phyloP scores from a whole-genome alignment of 2,329 filamentous ascomycete genomes.

The Pseudopyricularia javanii region DNA sequence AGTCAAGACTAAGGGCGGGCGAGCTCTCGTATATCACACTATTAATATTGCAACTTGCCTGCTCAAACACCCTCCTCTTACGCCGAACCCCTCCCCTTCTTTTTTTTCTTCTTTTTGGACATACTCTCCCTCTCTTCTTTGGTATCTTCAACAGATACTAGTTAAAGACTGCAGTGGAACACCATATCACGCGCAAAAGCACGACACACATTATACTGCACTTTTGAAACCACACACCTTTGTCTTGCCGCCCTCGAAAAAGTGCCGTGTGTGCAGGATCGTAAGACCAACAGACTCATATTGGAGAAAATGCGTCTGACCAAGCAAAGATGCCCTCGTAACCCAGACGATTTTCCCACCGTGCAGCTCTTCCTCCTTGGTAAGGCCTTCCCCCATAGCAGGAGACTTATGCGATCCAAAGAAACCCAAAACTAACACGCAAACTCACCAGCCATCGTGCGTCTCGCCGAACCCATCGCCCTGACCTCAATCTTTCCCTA shows the following conservation, averaged over 20 bases:
- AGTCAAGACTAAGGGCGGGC: neutral
- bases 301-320: conserved; percentile 34
- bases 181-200: neutral
- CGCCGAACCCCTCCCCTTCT: too few relatives aligned
- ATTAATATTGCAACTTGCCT: neutral
- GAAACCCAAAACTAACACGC: neutral
- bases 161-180: neutral
- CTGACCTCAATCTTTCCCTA: conserved; percentile 32
- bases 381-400: conserved; percentile 32
- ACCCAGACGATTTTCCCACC: conserved; percentile 67
- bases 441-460: conserved; percentile 78
- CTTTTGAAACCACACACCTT: neutral
- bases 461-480: conserved; percentile 47
- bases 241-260: neutral
- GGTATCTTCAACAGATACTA: neutral
- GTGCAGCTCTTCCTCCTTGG: conserved; percentile 75
- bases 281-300: conserved; percentile 24
- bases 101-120: neutral
- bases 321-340: conserved; percentile 36
- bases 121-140: neutral
- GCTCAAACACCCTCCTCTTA: neutral
- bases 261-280: conserved; percentile 22
- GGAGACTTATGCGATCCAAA: too few relatives aligned
- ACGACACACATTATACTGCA: neutral
- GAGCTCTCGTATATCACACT: neutral